Base-by-base conservation (phyloP, 129 eudicot genomes). In the Tagetes patula region DNA sequence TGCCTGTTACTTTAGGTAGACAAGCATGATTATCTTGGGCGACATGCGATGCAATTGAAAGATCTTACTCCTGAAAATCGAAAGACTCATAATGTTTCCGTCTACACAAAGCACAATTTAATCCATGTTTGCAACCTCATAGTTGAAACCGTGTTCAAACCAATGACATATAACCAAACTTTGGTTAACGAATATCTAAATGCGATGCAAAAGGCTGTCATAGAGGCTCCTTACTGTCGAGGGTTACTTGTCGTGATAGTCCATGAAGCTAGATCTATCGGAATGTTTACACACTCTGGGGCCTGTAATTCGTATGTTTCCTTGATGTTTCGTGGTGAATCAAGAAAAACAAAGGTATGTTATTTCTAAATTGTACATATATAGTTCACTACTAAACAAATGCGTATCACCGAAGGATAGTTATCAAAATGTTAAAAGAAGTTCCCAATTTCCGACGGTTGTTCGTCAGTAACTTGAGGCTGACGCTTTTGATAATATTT, bases 231-330 rank as follows among this genome's bases (percentile, higher is more conserved):
- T 45, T 75, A 69, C 1, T 85, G 82, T 1, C 90, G 88, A 39
- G 96, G 96, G 11, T 45, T 89, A 82, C 90, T 84, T 32, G 90
- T 89, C 11, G 77, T 88, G 58, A 83, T 65, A 33, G 66, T 89
- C 72, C 96, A 89, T 59, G 85, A 89, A 80, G 91, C 77, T 64
- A 85, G 82, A 74, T 88, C 84, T 70, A 54, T 11, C n/a, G 85
- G 82, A 82, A 85, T 86, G 53, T 80, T 80, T 55, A 20, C 27
- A 20, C 1, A 0, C 55, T 3, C 30, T 8, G 27, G 27, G 27
- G 27, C 27, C 27, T 49, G 55, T 3, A 58, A 84, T 76, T 87
- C 96, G 7, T 84, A 81, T 1, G 87, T 75, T 0, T 86, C 85
- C 33, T 10, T 86, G n/a, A 70, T 20, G 81, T 89, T 50, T 77